A percentile compares a stretch with the other conserved stretches of the same genome.
These are phyloP conservation scores for Dimargaris xerosporica DNA, from an alignment of 192 early-diverging fungal genomes.

Conservation along the genomic window DNA sequence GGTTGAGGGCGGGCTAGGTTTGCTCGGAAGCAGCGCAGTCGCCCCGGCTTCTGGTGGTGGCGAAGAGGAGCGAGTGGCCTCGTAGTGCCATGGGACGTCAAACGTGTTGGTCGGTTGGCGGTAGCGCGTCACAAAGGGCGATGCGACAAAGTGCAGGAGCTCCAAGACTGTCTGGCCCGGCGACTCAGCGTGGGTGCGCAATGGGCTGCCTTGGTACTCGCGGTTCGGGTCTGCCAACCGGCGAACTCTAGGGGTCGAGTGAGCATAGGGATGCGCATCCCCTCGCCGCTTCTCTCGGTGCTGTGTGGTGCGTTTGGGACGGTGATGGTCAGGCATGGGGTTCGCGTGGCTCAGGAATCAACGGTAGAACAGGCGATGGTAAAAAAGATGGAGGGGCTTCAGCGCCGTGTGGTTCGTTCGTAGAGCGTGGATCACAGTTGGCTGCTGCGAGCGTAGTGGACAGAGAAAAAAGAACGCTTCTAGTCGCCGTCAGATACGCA, in stretches of 20 bases:
- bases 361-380: no score
- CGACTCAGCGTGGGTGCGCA: conserved; percentile 3
- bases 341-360: no score
- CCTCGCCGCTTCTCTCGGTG: background rate
- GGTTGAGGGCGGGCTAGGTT: background rate
- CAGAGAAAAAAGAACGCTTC: no score
- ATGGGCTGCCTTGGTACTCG: background rate
- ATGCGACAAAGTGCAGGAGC: conserved; percentile 18
- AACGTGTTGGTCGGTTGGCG: conserved; percentile 17
- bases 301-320: no score
- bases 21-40: background rate
- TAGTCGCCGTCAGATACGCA: no score
- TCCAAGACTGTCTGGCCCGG: conserved; percentile 17
- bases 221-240: background rate
- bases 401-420: no score
- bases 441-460: no score
- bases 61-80: conserved; percentile 12
- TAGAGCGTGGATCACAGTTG: no score
- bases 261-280: background rate
- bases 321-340: no score
- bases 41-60: background rate
- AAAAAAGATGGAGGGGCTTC: no score
- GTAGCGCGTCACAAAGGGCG: conserved; percentile 18
- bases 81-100: conserved; percentile 26
- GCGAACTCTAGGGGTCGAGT: background rate